Evolutionary conservation across 495 filamentous ascomycete species (phyloP).

Genomic region (Parmelia sp.): DNA sequence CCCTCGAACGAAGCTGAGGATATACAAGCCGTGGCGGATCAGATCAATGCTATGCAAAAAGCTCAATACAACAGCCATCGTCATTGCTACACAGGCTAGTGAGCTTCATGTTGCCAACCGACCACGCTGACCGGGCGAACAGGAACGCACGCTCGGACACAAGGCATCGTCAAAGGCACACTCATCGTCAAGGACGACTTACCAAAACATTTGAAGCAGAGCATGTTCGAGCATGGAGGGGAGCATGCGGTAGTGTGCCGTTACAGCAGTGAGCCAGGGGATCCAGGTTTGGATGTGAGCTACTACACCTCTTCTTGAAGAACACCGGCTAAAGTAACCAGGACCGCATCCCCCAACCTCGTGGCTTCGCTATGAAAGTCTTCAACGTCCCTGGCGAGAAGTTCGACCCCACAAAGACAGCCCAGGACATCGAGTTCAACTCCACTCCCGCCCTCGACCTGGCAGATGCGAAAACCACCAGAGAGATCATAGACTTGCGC

Average conservation of each 20-base stretch:
- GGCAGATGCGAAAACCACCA: slow-evolving; percentile 39
- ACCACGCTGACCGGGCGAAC: background rate
- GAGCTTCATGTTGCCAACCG: background rate
- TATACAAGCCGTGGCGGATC: slow-evolving; percentile 41
- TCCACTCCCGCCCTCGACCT: slow-evolving; percentile 44
- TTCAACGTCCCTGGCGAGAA: slow-evolving; percentile 43
- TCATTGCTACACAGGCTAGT: slow-evolving; percentile 35
- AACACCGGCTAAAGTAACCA: slow-evolving; percentile 16
- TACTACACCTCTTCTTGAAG: slow-evolving; percentile 4
- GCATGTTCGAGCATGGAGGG: slow-evolving; percentile 37
- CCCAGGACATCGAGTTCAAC: slow-evolving; percentile 47
- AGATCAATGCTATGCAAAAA: slow-evolving; percentile 45
- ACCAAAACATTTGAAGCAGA: slow-evolving; percentile 39
- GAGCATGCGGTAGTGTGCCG: slow-evolving; percentile 35
- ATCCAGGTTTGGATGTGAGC: slow-evolving; percentile 37
- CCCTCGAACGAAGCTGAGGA: slow-evolving; percentile 39
- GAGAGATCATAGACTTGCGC: slow-evolving; percentile 42
- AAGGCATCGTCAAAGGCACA: slow-evolving; percentile 43
- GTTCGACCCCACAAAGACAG: slow-evolving; percentile 34
- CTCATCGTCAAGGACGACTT: slow-evolving; percentile 38
- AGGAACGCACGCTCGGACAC: slow-evolving; percentile 40
- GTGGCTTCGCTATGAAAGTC: slow-evolving; percentile 46
- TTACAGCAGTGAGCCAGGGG: slow-evolving; percentile 40
- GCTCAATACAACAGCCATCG: slow-evolving; percentile 41
- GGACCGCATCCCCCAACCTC: slow-evolving; percentile 41